A percentile compares a stretch with the other conserved stretches of the same genome.
Evolutionary conservation across 83 land plant genomes (phyloP).

Genomic region (Diphasiastrum complanatum): DNA sequence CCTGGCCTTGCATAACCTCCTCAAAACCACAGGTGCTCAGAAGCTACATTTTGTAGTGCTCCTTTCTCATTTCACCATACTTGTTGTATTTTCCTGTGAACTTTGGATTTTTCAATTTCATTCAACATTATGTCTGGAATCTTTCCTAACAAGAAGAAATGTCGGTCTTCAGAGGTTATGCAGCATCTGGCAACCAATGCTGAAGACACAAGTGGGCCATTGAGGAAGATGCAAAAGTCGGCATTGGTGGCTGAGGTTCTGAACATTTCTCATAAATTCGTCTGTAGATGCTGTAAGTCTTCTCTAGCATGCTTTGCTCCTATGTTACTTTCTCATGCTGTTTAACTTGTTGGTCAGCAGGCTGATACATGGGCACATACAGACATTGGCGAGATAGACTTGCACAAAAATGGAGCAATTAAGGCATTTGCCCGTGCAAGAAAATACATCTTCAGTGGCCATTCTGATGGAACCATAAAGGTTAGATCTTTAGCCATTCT

Average conservation of each 20-base stretch:
- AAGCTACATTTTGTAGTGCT: too few species aligned
- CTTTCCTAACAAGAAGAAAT: too few species aligned
- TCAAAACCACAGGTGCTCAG: too few species aligned
- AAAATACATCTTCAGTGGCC: constrained; percentile 45
- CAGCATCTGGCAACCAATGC: constrained; percentile 22
- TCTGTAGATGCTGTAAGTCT: constrained; percentile 41
- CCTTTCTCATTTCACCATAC: too few species aligned
- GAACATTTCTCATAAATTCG: constrained; percentile 34
- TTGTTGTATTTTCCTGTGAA: too few species aligned
- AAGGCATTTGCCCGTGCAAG: constrained; percentile 31
- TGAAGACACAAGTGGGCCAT: constrained; percentile 27
- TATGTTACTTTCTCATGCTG: not conserved
- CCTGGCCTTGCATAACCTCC: too few species aligned
- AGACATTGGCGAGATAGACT: constrained; percentile 36
- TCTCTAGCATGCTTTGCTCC: not conserved
- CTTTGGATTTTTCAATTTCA: not conserved
- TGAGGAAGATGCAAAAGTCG: constrained; percentile 40
- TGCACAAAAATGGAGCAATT: constrained; percentile 42
- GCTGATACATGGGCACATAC: constrained; percentile 49
- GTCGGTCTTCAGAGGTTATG: constrained; percentile 13
- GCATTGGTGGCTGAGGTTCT: constrained; percentile 27
- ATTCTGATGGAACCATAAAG: constrained; percentile 69
- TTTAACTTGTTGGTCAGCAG: constrained; percentile 20
- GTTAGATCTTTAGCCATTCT: too few species aligned
- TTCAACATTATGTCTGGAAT: not conserved